Conservation (phyloP, 179 eudicot species). For the Dionaea muscipula region DNA sequence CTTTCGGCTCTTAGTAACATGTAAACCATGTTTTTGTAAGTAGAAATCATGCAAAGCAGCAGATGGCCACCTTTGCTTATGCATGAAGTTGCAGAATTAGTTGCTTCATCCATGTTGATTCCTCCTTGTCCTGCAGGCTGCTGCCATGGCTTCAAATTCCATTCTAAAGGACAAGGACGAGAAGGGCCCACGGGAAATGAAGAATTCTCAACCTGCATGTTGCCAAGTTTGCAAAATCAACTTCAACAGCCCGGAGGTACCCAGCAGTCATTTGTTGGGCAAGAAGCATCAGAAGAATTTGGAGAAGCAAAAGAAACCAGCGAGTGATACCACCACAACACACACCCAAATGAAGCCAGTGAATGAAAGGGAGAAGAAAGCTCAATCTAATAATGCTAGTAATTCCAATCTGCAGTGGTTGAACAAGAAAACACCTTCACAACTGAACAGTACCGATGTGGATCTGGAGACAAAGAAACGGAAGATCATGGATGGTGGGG, state of each 20-base stretch:
- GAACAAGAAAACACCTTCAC: slow-evolving; percentile 8
- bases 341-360: background rate
- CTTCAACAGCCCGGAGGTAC: slow-evolving; percentile 19
- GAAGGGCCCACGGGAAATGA: slow-evolving; percentile 8
- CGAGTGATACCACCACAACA: background rate
- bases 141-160: background rate
- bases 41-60: too few relatives aligned
- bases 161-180: slow-evolving; percentile 3
- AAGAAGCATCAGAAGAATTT: slow-evolving; percentile 27
- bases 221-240: slow-evolving; percentile 26
- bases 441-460: slow-evolving; percentile 8
- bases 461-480: slow-evolving; percentile 27
- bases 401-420: background rate
- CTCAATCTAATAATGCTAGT: background rate
- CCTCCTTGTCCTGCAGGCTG: background rate
- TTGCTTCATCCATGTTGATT: background rate
- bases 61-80: background rate
- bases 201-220: slow-evolving; percentile 8
- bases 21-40: too few relatives aligned
- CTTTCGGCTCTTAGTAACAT: too few relatives aligned
- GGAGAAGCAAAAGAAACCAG: slow-evolving; percentile 13
- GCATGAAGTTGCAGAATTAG: background rate
- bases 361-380: background rate
- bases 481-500: slow-evolving; percentile 21
- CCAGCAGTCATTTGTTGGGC: slow-evolving; percentile 12